Conservation (phyloP, 345 rosid genomes). For the Boechera stricta region DNA sequence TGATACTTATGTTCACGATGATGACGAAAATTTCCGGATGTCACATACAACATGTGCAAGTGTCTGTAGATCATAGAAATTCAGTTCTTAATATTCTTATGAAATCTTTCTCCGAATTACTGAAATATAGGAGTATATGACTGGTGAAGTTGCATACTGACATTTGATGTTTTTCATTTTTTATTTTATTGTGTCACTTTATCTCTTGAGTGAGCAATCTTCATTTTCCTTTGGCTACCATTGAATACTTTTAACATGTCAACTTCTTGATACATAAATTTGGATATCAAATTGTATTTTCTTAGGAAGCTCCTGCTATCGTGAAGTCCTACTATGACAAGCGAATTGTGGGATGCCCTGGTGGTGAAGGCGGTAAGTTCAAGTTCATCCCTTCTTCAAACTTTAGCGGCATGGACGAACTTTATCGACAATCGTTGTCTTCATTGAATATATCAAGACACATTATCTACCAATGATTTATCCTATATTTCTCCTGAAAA, state of each 20-base stretch:
- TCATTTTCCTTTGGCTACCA: neutral
- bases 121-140: slow-evolving; percentile 4
- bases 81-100: neutral
- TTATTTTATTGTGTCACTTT: neutral
- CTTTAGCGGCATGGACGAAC: neutral
- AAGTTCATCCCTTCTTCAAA: neutral
- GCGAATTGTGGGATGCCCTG: slow-evolving; percentile 74
- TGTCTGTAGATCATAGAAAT: neutral
- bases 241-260: neutral
- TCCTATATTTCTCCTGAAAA: slow-evolving; percentile 7
- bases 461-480: neutral
- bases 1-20: neutral
- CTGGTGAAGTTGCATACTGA: neutral
- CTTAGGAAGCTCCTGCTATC: slow-evolving; percentile 59
- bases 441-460: neutral
- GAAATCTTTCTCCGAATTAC: neutral
- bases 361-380: slow-evolving; percentile 65
- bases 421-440: neutral
- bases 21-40: neutral
- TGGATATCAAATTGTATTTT: slow-evolving; percentile 1
- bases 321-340: slow-evolving; percentile 59
- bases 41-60: neutral
- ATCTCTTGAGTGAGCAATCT: slow-evolving; percentile 1
- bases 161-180: neutral
- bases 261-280: neutral